Evolutionary conservation across 345 rosid genomes (phyloP), one percentile per base, ranked within the genome.

Genomic region (Citropsis articulata): DNA sequence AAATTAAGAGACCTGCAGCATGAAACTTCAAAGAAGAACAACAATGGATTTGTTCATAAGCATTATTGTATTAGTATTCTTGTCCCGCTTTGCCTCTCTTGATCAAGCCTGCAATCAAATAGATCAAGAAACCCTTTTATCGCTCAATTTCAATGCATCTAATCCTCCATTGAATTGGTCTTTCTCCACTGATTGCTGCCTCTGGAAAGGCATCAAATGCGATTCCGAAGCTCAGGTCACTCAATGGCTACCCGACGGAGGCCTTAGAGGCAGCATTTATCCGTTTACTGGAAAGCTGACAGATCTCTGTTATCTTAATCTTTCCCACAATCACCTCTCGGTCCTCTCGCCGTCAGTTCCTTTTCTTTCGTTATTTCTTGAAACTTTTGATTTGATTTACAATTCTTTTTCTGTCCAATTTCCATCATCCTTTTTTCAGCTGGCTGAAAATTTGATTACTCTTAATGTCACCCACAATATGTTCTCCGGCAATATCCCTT

Each of bases 141-240:
- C 24, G 19, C 13, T 65, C 69, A 18, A 14, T 13, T 35, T 19
- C 69, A 7, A n/a, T n/a, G 12, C 21, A 31, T 33, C 45, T 62
- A 31, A 27, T 35, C 45, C 69, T 65, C 69, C 69, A 16, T 65
- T 65, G 42, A 65, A 65, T 65, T 65, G 25, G 69, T 18, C 69
- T 65, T 65, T 24, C 33, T 62, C 66, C 3, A 12, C 16, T 27
- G 66, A 62, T 62, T 62, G 35, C 35, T 28, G 35, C 35, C 14
- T 62, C 21, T 62, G 66, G 83, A 77, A 81, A 76, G 83, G 83
- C 21, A 59, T 77, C 38, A 2, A n/a, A 0, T 81, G 83, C n/a
- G 62, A 72, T 45, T 45, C 53, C 6, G 8, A 56, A 25, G 71
- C 36, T 24, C 18, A 27, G 9, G 81, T 72, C 0, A 55, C 6